Conservation (phyloP, 148 eudicot genomes). For the Gaultheria prostrata region DNA sequence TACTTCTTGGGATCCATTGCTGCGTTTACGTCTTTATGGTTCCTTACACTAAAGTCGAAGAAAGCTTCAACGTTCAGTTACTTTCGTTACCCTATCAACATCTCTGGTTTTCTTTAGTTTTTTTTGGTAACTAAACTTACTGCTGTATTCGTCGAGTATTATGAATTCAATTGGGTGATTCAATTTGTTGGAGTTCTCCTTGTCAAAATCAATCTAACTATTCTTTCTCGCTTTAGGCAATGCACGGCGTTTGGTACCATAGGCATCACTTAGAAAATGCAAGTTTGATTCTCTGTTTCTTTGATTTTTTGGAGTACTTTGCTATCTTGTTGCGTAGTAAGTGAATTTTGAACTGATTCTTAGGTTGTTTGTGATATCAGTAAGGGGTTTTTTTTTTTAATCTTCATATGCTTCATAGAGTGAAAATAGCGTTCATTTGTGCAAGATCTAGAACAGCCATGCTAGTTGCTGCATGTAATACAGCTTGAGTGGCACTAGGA, state of each 20-base stretch:
- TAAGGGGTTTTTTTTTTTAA: no score
- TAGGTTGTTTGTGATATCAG: slow-evolving; percentile 36
- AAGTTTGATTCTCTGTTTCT: slow-evolving; percentile 19
- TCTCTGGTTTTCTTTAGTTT: not conserved
- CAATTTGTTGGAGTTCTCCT: not conserved
- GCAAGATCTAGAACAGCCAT: not conserved
- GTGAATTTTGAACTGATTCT: slow-evolving; percentile 11
- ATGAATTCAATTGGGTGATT: not conserved
- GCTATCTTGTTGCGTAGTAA: not conserved
- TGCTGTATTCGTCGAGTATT: not conserved
- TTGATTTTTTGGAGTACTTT: not conserved
- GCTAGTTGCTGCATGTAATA: not conserved
- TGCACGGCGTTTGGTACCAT: slow-evolving; percentile 87
- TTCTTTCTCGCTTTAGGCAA: slow-evolving; percentile 52
- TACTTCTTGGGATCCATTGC: slow-evolving; percentile 78
- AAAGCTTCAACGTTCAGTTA: slow-evolving; percentile 98
- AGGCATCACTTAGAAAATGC: slow-evolving; percentile 71
- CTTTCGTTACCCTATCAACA: not conserved
- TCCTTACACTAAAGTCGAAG: slow-evolving; percentile 98
- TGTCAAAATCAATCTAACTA: not conserved
- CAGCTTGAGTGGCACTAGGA: not conserved
- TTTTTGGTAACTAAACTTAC: not conserved
- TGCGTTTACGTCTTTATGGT: slow-evolving; percentile 78
- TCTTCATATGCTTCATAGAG: no score
- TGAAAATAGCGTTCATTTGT: not conserved